Evolutionary conservation across 495 filamentous ascomycete species (phyloP), one percentile per base, ranked within the genome.

Genomic region (Cercophora newfieldiana): DNA sequence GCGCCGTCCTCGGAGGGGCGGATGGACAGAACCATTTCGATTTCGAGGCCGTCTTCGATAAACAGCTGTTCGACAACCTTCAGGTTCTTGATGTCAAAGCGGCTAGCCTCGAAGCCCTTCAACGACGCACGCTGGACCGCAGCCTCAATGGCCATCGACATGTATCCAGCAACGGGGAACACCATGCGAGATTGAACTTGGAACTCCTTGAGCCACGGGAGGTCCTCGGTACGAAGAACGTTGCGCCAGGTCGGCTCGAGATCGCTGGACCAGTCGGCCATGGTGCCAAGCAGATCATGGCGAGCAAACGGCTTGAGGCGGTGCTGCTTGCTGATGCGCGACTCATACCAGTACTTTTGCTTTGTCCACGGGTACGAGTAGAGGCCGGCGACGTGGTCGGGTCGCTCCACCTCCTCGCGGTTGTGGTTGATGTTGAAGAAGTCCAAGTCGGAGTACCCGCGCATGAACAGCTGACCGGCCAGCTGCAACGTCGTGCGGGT

Each of bases 331-430:
- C 69, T 72, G n/a, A 82, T 64, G 7, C 83, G 78, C 33, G 69
- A 79, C 65, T 88, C 85, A 37, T 71, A 68, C 83, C 83, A 87
- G 60, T 78, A 77, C 18, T 56, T 49, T 4, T 75, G 72, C 29
- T 80, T 78, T 8, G 84, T 68, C 85, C 85, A 88, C 0, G 83
- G 77, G 50, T 88, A 88, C 2, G 74, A 56, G 24, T 79, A 82
- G 22, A 87, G 69, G 22, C 82, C 79, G 5, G 74, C 26, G 1
- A 86, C 56, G 1, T 77, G 21, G 1, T 86, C 85, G 16, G 78
- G 77, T 28, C 67, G 69, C 58, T 77, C 72, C 16, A 66, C 59
- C 68, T 78, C 77, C 51, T 74, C 66, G 55, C 66, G 48, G 49
- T 72, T 67, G 53, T 79, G 71, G 56, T 77, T 77, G 72, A 77